These are phyloP conservation scores for Groenewaldozyma sp. DNA, from an alignment of 1,139 yeast species.

Conservation along the genomic window DNA sequence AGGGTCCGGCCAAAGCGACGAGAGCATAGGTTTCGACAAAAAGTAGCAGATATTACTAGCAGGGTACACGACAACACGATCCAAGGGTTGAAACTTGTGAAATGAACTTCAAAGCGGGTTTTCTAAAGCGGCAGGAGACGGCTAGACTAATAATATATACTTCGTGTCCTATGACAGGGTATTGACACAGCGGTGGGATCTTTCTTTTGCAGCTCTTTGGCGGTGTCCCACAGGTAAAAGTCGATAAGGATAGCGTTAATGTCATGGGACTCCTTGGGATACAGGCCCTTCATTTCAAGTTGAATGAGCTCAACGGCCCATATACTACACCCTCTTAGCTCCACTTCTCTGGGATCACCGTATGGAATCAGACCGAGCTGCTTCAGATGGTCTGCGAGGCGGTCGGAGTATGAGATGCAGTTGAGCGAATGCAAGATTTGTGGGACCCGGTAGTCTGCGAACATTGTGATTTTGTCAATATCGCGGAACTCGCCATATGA, in stretches of 20 bases:
- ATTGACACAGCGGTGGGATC: slow-evolving; percentile 17
- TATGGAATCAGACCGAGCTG: slow-evolving; percentile 17
- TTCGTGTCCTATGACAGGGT: slow-evolving; percentile 34
- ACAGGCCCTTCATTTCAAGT: slow-evolving; percentile 16
- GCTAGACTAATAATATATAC: slow-evolving; percentile 27
- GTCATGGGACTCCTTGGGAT: slow-evolving; percentile 14
- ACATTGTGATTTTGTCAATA: slow-evolving; percentile 36
- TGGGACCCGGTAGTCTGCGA: slow-evolving; percentile 39
- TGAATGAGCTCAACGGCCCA: slow-evolving; percentile 34
- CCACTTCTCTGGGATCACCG: slow-evolving; percentile 31
- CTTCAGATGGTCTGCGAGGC: slow-evolving; percentile 19
- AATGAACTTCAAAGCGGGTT: no score
- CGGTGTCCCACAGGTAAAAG: slow-evolving; percentile 38
- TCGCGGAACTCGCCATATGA: slow-evolving; percentile 31
- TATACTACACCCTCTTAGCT: slow-evolving; percentile 35
- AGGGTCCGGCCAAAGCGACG: no score
- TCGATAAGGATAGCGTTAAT: slow-evolving; percentile 34
- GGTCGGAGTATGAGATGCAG: slow-evolving; percentile 29
- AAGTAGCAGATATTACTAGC: no score
- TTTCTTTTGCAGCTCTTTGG: slow-evolving; percentile 29
- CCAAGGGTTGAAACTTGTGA: no score
- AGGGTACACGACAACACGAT: no score
- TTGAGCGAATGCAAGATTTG: slow-evolving; percentile 33
- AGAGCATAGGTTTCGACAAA: no score
- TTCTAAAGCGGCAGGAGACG: not conserved